Evolutionary conservation across 2,329 filamentous ascomycete genomes (phyloP), one percentile per base, ranked within the genome.

Genomic region (Phyllosticta citriasiana): DNA sequence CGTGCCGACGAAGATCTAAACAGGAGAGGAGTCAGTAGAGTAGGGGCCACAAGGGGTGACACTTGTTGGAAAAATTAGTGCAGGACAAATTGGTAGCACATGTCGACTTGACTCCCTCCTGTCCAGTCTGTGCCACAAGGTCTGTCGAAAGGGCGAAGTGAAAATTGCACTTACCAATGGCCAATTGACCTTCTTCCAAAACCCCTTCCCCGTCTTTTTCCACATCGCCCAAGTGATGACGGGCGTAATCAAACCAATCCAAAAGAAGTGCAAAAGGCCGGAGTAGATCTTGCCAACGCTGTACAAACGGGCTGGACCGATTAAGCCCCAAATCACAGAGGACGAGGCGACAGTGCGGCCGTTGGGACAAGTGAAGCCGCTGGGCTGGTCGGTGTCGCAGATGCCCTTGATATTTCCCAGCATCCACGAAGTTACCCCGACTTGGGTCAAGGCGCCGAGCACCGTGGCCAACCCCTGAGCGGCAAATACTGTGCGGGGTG

Each of bases 301-400:
- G 72, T 90, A 91, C 70, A 91, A 87, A 55, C 87, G 83, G 1
- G 78, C 75, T 0, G 88, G 88, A 0, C 88, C 88, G 63, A 91
- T 88, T 60, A 85, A 80, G 62, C 88, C 88, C 87, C 87, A 77
- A 16, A 62, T 62, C 4, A 69, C 65, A 3, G 86, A 88, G 1
- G 84, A 84, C 1, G 84, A 88, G 76, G 87, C 90, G 73, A 85
- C 86, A 0, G 84, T 82, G 25, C 78, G 78, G 16, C 80, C 80
- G 40, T 78, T 77, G 8, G 84, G 83, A 67, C 83, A 86, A 24
- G 74, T 82, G 66, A 84, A 81, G 57, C 85, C 57, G 64, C 60
- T 63, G 57, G 64, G 54, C 57, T 63, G 54, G 57, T 55, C 59
- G 6, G 52, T 25, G 1, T 80, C 78, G 73, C 88, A 92, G 35